Percentiles rank a stretch among this genome's conserved stretches.
phyloP scores from a whole-genome alignment of 805 yeast species.

The Metschnikowia koreensis region DNA sequence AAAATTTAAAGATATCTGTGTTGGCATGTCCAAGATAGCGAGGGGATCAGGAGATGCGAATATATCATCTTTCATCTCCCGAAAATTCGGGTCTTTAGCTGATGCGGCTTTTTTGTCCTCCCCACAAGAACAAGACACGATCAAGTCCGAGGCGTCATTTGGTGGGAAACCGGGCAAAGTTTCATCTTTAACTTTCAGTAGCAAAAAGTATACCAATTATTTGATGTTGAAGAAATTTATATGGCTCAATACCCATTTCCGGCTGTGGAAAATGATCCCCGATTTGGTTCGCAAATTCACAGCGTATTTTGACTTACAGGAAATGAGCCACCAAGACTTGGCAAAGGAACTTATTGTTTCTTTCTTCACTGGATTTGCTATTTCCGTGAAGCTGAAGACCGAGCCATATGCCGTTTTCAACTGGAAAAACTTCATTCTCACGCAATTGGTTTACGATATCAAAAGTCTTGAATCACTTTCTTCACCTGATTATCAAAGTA shows the following conservation, averaged over 20 bases:
- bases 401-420: slow-evolving; percentile 28
- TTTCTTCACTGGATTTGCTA: slow-evolving; percentile 23
- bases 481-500: slow-evolving; percentile 1
- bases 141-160: not conserved
- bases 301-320: slow-evolving; percentile 7
- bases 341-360: slow-evolving; percentile 21
- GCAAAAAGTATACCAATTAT: slow-evolving; percentile 16
- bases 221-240: slow-evolving; percentile 24
- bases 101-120: slow-evolving; percentile 2
- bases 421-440: slow-evolving; percentile 35
- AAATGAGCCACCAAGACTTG: slow-evolving; percentile 13
- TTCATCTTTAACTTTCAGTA: slow-evolving; percentile 4
- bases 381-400: slow-evolving; percentile 21
- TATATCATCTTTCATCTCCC: slow-evolving; percentile 6
- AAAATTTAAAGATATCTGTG: slow-evolving; percentile 5
- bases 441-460: slow-evolving; percentile 28
- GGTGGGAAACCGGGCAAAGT: not conserved
- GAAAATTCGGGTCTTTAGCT: slow-evolving; percentile 6
- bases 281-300: slow-evolving; percentile 11
- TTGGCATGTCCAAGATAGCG: slow-evolving; percentile 1
- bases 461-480: slow-evolving; percentile 7
- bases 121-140: not conserved
- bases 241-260: slow-evolving; percentile 29
- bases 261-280: slow-evolving; percentile 22
- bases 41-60: not conserved